Base-by-base conservation (phyloP, 768 basidiomycete genomes). In the Suillus decipiens region DNA sequence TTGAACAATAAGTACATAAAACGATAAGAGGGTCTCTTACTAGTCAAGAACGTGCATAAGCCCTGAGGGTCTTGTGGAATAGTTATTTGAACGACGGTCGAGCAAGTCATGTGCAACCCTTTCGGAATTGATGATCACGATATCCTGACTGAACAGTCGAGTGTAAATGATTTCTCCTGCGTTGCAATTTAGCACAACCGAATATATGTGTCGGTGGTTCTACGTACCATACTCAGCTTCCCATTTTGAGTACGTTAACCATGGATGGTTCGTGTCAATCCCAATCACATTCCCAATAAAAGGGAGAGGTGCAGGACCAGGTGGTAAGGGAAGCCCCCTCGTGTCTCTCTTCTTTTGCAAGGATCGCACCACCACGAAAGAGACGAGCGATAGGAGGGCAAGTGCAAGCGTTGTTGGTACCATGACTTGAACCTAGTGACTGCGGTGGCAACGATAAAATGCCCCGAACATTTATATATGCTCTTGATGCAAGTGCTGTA, bases 111-210 rank as follows among this genome's bases (percentile, higher is more conserved):
- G 65, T 0, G 72, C 70, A 31, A 72, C 31, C 61, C 68, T 64
- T 36, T 73, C 72, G 0, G 70, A 73, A 33, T 70, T 73, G 2
- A 72, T 65, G 12, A 73, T 47, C n/a, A 72, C 64, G 41, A 73
- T 68, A 19, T 70, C 64, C 19, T 72, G 71, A 5, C 59, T 68
- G 55, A 72, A 42, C 7, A 72, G 53, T 43, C 68, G 70, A 41
- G 70, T 64, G 17, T 74, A 70, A 9, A 72, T 65, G 24, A 72
- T 60, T 8, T 39, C 64, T 10, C 71, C 71, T 72, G 19, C 1
- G n/a, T 15, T n/a, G 19, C 33, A 24, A 50, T 36, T 54, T 45
- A 42, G 43, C 41, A 14, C 10, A 37, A n/a, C 4, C 4, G 19
- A 14, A 17, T 39, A 24, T 0, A 34, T 39, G 39, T 19, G 24